These are phyloP conservation scores for Cyberlindnera petersonii DNA, from an alignment of 805 yeast species.

Conservation along the genomic window DNA sequence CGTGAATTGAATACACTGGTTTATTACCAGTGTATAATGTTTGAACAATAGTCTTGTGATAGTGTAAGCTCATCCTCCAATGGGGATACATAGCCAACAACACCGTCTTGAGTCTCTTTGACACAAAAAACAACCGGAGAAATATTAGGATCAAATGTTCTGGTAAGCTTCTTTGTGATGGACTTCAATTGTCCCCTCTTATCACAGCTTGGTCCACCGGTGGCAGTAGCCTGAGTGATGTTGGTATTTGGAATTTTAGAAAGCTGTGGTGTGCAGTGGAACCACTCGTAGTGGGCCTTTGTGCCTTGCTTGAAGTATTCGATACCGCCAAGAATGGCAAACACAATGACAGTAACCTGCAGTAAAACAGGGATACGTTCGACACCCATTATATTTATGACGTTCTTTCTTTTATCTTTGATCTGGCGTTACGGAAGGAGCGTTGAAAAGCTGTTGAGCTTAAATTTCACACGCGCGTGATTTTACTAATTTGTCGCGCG, in stretches of 20 bases:
- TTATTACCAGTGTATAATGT: constrained; percentile 26
- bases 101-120: constrained; percentile 28
- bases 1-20: background rate
- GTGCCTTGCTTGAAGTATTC: constrained; percentile 42
- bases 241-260: constrained; percentile 27
- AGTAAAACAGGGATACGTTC: constrained; percentile 24
- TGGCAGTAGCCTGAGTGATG: constrained; percentile 31
- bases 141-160: constrained; percentile 37
- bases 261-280: constrained; percentile 38
- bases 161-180: constrained; percentile 35
- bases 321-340: constrained; percentile 36
- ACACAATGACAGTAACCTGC: constrained; percentile 28
- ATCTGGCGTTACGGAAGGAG: no score
- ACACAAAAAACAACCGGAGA: constrained; percentile 35
- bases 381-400: background rate
- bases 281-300: constrained; percentile 39
- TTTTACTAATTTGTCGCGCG: no score
- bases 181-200: constrained; percentile 40
- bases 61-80: constrained; percentile 19
- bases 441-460: no score
- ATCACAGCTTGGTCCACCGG: constrained; percentile 43
- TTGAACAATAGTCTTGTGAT: constrained; percentile 17
- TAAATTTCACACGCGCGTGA: no score
- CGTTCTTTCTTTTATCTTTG: no score
- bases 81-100: constrained; percentile 23